Evolutionary conservation across 2,329 filamentous ascomycete genomes (phyloP), one percentile per base, ranked within the genome.

Genomic region (Xylariaceae sp.): DNA sequence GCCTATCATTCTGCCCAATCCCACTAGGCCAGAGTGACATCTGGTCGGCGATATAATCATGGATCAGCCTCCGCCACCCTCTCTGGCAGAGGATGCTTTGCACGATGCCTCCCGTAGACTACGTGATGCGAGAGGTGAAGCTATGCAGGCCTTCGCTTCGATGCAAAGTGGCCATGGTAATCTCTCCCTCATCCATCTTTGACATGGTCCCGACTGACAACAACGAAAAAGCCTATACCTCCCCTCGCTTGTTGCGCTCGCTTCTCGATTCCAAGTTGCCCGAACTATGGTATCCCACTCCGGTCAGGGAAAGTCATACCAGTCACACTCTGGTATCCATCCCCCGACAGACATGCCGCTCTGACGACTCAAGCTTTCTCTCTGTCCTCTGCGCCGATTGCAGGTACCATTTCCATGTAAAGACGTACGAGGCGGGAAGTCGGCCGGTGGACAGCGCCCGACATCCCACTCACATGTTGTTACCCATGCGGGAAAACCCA

Each of bases 381-480:
- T 60, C 57, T 3, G 41, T 48, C 15, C 33, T 59, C 12, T 61
- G 59, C 39, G 41, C 36, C 6, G 41, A 46, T 9, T 60, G 57
- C 16, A 53, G 45, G 7, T 42, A 51, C 32, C 57, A 60, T 34
- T 60, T 59, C 34, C 52, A 59, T 15, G 36, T 61, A 18, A 50
- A 45, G 15, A 44, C 44, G 28, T 43, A 53, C 29, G 44, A 46
- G 13, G 35, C 36, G 12, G 34, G 37, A 9, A 15, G 33, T 17
- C 41, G 30, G n/a, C n/a, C 23, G 3, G 41, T 47, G 5, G 37
- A 41, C 18, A 9, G 40, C 21, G 11, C 21, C 2, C 35, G 44
- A 1, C 57, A 59, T 31, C 51, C 43, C 5, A 45, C 36, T 11
- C 59, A 61, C 35, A 55, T 61, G 53, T 51, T 59, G 11, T 47